Evolutionary conservation across 441 rosid genomes (phyloP).

Genomic region (Populus hybrid): DNA sequence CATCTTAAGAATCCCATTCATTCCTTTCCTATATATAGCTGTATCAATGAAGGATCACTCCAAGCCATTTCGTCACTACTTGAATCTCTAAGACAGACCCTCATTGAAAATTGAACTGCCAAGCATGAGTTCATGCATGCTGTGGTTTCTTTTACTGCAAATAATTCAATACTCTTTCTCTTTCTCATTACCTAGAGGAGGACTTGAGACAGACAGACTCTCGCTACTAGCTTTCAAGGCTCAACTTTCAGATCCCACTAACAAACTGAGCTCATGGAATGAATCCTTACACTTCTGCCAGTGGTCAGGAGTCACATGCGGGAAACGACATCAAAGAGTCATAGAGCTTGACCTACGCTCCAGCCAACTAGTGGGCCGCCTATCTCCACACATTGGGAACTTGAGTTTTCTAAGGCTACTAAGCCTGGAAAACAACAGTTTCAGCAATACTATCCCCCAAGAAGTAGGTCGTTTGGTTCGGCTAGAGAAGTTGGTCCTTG

Average conservation of each 20-base stretch:
- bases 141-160: neutral
- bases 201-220: neutral
- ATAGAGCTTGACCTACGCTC: neutral
- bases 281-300: neutral
- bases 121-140: neutral
- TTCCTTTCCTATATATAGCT: no score
- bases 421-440: conserved; percentile 13
- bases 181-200: neutral
- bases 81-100: no score
- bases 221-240: neutral
- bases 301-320: conserved; percentile 3
- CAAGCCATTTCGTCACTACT: no score
- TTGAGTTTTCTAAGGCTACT: conserved; percentile 6
- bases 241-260: neutral
- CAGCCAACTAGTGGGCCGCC: conserved; percentile 7
- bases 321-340: neutral
- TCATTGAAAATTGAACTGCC: no score
- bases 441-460: conserved; percentile 1
- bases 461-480: conserved; percentile 10
- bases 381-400: conserved; percentile 16
- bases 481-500: neutral
- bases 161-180: neutral
- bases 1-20: no score
- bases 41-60: no score
- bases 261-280: neutral